Evolutionary conservation across 2,329 filamentous ascomycete species (phyloP).

Genomic region (Geosmithia flava): DNA sequence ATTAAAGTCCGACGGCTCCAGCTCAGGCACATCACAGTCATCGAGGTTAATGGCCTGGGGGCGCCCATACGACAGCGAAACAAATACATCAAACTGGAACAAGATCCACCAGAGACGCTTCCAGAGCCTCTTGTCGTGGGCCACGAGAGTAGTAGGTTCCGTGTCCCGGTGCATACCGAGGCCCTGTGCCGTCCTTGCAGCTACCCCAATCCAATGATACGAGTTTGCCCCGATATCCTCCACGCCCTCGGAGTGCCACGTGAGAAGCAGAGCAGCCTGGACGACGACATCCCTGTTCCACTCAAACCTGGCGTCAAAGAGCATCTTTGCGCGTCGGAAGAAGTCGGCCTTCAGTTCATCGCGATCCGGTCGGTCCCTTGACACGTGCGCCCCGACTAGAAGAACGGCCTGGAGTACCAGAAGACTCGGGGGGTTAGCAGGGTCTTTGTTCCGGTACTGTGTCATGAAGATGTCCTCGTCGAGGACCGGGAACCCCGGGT

Average conservation of each 20-base stretch:
- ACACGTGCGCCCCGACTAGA: slow-evolving; percentile 36
- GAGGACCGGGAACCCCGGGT: slow-evolving; percentile 33
- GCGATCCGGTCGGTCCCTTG: slow-evolving; percentile 23
- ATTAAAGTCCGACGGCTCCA: slow-evolving; percentile 30
- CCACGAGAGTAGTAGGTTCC: slow-evolving; percentile 12
- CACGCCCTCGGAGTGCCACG: slow-evolving; percentile 42
- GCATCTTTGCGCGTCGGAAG: slow-evolving; percentile 38
- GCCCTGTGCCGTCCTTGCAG: slow-evolving; percentile 36
- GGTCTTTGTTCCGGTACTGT: slow-evolving; percentile 19
- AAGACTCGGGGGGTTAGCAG: slow-evolving; percentile 22
- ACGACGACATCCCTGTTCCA: slow-evolving; percentile 38
- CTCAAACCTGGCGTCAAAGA: slow-evolving; percentile 40
- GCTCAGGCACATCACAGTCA: slow-evolving; percentile 33
- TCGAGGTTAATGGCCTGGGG: slow-evolving; percentile 32
- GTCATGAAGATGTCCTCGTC: slow-evolving; percentile 36
- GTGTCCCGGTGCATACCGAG: slow-evolving; percentile 36
- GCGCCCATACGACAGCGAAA: slow-evolving; percentile 29
- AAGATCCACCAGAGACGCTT: slow-evolving; percentile 25
- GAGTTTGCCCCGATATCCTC: slow-evolving; percentile 41
- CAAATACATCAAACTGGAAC: slow-evolving; percentile 22
- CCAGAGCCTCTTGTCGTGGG: slow-evolving; percentile 20
- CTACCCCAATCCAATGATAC: slow-evolving; percentile 40
- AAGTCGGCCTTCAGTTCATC: slow-evolving; percentile 25
- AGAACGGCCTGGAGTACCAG: slow-evolving; percentile 36
- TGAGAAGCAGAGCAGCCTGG: slow-evolving; percentile 40